Conservation (phyloP, 768 basidiomycete species). For the Russula brevipes region DNA sequence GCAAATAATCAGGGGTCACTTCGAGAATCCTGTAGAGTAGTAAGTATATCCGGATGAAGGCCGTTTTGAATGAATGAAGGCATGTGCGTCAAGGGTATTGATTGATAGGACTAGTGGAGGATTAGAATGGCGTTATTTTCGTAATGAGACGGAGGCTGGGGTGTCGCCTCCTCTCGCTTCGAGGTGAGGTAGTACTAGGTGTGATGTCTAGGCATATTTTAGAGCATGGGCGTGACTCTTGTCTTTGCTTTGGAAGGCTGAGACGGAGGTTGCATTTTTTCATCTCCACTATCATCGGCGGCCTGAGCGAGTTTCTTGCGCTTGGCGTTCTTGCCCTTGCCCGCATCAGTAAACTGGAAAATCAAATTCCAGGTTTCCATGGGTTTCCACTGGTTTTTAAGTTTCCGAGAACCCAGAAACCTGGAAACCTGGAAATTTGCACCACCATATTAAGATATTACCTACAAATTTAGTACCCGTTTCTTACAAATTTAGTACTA, state of each 20-base stretch:
- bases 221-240: neutral
- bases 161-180: neutral
- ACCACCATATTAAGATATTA: too few species aligned
- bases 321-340: constrained; percentile 25
- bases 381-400: too few species aligned
- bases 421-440: too few species aligned
- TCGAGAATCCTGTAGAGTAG: neutral
- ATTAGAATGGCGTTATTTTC: neutral
- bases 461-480: too few species aligned
- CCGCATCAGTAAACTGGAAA: too few species aligned
- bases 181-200: neutral
- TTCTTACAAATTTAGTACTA: too few species aligned
- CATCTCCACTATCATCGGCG: constrained; percentile 29
- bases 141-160: neutral
- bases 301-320: constrained; percentile 33
- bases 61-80: neutral
- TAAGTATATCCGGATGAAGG: neutral
- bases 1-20: neutral
- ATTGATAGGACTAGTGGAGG: neutral
- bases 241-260: constrained; percentile 1
- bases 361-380: too few species aligned
- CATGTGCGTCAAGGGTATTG: neutral
- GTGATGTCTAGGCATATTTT: neutral
- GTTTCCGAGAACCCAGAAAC: too few species aligned
- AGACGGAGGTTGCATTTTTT: neutral